Base-by-base conservation (phyloP, 305 asterid species). In the Ajuga reptans region DNA sequence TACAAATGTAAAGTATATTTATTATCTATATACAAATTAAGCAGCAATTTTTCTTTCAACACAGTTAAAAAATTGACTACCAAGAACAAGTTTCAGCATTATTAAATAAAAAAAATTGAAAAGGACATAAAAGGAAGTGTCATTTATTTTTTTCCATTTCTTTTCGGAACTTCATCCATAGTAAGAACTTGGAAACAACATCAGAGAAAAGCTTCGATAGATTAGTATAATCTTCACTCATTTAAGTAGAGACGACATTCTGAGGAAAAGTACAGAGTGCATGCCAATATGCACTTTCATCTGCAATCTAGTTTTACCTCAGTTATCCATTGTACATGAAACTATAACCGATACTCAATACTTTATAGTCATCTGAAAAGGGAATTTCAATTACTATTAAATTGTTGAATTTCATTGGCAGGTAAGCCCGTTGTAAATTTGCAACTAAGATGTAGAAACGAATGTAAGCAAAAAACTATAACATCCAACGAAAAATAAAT, bases 261-360 rank as follows among this genome's bases (percentile, higher is more conserved):
- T 18, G 71, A 46, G 45, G 27, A 16, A 53, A 46, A 47, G 33
- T 57, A 73, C 37, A 60, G 69, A 58, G 62, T 24, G 31, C 29
- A 14, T 45, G 85, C 95, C 91, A 15, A 87, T 84, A 85, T 86
- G 82, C 81, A 92, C 73, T 74, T 83, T 81, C 83, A 50, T 41
- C 49, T 57, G 34, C 59, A 65, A 76, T 66, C 15, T 43, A 31
- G 52, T 36, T 18, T 39, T 34, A 56, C 18, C 60, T 10, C 16
- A 33, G 37, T 15, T 50, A 59, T 42, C 16, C 11, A 16, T 37
- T 46, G 50, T 24, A 29, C 66, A 11, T 59, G 52, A 12, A 34
- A 57, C 18, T 11, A 56, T 42, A 42, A 60, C 29, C 27, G 27
- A 31, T 31, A 36, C 9, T 6, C 42, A 36, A 4, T 8, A 36